Base-by-base conservation (phyloP, 2,329 filamentous ascomycete genomes). In the Metarhizium guizhouense region DNA sequence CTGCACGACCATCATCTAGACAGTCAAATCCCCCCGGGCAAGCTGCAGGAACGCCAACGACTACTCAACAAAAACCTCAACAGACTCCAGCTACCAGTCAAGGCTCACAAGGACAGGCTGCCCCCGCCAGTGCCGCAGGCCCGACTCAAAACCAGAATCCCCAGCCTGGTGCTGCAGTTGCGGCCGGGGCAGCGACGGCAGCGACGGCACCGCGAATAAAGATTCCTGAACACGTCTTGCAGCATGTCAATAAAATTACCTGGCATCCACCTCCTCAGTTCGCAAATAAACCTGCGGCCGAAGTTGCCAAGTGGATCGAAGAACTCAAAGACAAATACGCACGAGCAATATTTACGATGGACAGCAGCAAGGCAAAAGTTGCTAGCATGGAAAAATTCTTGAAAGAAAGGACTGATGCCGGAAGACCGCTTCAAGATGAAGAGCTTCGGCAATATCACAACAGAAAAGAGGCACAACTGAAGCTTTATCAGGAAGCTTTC, bases 341-440 rank as follows among this genome's bases (percentile, higher is more conserved):
- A 0, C 69, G 75, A 43, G 78, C 76, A 0, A 64, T 83, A 6
- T 67, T 75, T 59, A 71, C 73, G 2, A 81, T 83, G 71, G 79
- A 82, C 42, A 68, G 60, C 10, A 68, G 71, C 3, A 73, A 75
- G 11, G 63, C 59, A n/a, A 70, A 72, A 50, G 63, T 80, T 4
- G 65, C 65, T 2, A 65, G 66, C 52, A 66, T 80, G 53, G 77
- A 81, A 11, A 68, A 68, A 49, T 58, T 68, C 3, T 65, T 74
- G 20, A 74, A 74, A 51, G 73, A 76, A 18, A 68, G 76, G 25
- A 65, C 69, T 14, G 68, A 73, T 3, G 72, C 72, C 29, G 76
- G 76, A 3, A 73, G 72, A 20, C 67, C 73, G 0, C 64, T 80
- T 13, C 72, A 70, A 3, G 67, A 76, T 1, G 78, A 81, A 2